Percentiles rank a stretch among this genome's conserved stretches.
Conservation (phyloP, 2,329 filamentous ascomycete species). For the Sarocladiaceae sp. region DNA sequence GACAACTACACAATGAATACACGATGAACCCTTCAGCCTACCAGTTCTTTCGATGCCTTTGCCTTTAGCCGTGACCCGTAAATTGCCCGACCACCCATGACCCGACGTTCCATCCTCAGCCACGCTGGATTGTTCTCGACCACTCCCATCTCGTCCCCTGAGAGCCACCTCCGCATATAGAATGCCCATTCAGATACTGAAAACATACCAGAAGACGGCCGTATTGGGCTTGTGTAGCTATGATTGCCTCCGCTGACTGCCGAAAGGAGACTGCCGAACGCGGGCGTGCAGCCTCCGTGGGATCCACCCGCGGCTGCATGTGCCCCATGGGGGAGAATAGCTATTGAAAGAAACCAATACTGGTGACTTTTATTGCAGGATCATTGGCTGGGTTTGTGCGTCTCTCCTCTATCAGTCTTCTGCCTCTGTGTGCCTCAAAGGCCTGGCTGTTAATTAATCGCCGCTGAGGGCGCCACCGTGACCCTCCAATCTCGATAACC, state of each 20-base stretch:
- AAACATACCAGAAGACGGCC: too few relatives aligned
- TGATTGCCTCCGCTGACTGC: conserved; percentile 5
- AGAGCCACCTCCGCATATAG: conserved; percentile 5
- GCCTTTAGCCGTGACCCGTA: conserved; percentile 8
- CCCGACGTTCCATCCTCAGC: neutral
- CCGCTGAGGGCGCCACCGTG: too few relatives aligned
- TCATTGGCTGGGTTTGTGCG: too few relatives aligned
- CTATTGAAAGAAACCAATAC: neutral
- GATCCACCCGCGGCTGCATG: neutral
- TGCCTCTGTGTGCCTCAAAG: too few relatives aligned
- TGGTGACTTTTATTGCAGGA: neutral
- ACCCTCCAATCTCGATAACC: conserved; percentile 6
- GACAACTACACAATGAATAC: too few relatives aligned
- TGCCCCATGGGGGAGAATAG: neutral
- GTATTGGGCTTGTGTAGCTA: too few relatives aligned
- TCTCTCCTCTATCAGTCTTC: too few relatives aligned
- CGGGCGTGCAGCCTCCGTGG: conserved; percentile 5
- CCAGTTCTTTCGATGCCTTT: neutral
- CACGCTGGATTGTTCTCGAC: neutral
- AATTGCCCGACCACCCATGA: conserved; percentile 5
- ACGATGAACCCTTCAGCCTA: too few relatives aligned
- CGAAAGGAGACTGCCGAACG: conserved; percentile 7
- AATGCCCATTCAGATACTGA: too few relatives aligned
- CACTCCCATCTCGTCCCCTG: neutral
- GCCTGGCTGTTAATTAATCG: too few relatives aligned